phyloP scores from a whole-genome alignment of 306 rosid species.

The Cicer arietinum region DNA sequence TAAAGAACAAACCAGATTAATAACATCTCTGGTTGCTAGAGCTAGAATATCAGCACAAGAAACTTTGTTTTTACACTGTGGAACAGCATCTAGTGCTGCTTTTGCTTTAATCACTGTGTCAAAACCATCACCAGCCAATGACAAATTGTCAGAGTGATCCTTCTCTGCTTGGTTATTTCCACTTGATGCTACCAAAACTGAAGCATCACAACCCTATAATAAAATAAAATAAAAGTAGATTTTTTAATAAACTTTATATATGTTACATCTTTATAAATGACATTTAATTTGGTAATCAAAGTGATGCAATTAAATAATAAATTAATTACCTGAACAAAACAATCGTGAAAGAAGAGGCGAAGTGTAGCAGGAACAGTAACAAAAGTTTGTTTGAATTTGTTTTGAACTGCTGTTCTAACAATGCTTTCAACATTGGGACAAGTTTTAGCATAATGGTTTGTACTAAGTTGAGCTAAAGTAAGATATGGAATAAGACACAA shows the following conservation, averaged over 20 bases:
- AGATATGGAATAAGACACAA: conserved; percentile 43
- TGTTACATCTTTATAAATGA: neutral
- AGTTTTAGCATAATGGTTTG: conserved; percentile 65
- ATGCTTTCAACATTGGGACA: conserved; percentile 81
- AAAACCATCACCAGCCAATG: conserved; percentile 79
- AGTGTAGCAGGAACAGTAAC: conserved; percentile 84
- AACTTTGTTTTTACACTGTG: conserved; percentile 70
- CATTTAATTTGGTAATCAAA: neutral
- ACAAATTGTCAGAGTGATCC: conserved; percentile 72
- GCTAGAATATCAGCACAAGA: conserved; percentile 88
- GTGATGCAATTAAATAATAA: neutral
- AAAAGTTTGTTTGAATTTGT: conserved; percentile 72
- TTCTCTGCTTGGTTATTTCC: conserved; percentile 72
- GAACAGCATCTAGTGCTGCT: conserved; percentile 71
- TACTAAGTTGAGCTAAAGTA: conserved; percentile 62
- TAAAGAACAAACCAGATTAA: conserved; percentile 59
- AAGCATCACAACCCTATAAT: conserved; percentile 76
- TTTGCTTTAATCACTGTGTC: conserved; percentile 65
- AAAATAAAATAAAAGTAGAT: neutral
- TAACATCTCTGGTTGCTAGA: conserved; percentile 73
- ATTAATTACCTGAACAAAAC: conserved; percentile 72
- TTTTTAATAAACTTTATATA: neutral
- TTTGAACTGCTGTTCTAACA: conserved; percentile 59
- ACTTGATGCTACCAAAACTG: conserved; percentile 54
- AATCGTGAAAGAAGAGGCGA: conserved; percentile 94